A percentile compares a stretch with the other conserved stretches of the same genome.
These are phyloP conservation scores for Glebionis coronaria DNA, from an alignment of 129 eudicot genomes.

Conservation along the genomic window DNA sequence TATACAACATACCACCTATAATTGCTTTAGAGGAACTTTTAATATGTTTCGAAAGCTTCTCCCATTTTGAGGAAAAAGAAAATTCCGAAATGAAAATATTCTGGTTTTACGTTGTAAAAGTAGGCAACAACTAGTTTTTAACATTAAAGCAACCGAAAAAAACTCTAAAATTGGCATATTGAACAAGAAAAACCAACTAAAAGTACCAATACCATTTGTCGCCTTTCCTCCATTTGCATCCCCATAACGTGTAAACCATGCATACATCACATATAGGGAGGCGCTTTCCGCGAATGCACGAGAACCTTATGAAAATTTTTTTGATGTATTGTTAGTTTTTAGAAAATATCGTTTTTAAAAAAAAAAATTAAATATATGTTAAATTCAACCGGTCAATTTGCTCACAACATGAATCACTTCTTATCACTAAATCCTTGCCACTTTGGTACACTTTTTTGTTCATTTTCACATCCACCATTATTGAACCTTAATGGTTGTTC, in stretches of 20 bases:
- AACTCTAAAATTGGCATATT: slow-evolving; percentile 12
- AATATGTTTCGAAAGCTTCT: background rate
- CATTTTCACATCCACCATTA: slow-evolving; percentile 19
- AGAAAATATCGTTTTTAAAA: too few species aligned
- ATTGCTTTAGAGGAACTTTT: slow-evolving; percentile 1
- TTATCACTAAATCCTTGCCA: slow-evolving; percentile 6
- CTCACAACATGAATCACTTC: slow-evolving; percentile 16
- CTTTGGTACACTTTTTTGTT: slow-evolving; percentile 14
- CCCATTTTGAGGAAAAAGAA: background rate
- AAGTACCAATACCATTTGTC: slow-evolving; percentile 23
- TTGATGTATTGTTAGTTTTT: too few species aligned
- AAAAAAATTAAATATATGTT: too few species aligned
- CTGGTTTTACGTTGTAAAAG: slow-evolving; percentile 14
- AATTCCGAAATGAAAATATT: background rate
- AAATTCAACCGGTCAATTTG: too few species aligned
- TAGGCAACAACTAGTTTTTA: slow-evolving; percentile 16
- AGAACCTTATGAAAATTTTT: too few species aligned
- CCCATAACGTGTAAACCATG: slow-evolving; percentile 17
- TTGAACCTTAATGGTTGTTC: slow-evolving; percentile 29
- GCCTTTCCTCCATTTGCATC: slow-evolving; percentile 27
- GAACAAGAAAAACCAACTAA: slow-evolving; percentile 24
- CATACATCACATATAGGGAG: slow-evolving; percentile 22
- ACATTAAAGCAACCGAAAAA: slow-evolving; percentile 23
- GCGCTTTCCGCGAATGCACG: too few species aligned
- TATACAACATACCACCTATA: background rate